A percentile compares a stretch with the other conserved stretches of the same genome.
phyloP scores from a whole-genome alignment of 1,284 basidiomycete genomes.

The Fomitopsis pinicola region DNA sequence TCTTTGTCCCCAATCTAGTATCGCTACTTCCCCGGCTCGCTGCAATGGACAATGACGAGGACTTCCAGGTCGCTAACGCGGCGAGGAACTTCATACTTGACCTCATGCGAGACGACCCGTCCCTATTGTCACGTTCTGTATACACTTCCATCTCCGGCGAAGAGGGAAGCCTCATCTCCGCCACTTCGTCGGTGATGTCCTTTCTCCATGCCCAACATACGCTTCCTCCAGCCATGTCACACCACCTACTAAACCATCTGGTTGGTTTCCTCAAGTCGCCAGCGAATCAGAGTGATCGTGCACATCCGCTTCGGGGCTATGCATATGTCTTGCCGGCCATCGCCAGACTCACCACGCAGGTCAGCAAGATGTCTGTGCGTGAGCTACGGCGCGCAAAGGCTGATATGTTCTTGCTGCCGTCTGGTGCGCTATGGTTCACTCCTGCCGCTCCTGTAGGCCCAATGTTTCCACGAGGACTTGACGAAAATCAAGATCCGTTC shows the following conservation, averaged over 20 bases:
- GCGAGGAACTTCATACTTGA: slow-evolving; percentile 60
- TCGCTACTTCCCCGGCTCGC: slow-evolving; percentile 50
- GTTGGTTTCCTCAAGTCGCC: slow-evolving; percentile 64
- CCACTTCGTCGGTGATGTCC: slow-evolving; percentile 46
- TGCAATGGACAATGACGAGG: slow-evolving; percentile 46
- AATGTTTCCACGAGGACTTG: slow-evolving; percentile 53
- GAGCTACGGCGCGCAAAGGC: slow-evolving; percentile 75
- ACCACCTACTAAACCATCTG: slow-evolving; percentile 66
- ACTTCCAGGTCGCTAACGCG: slow-evolving; percentile 50
- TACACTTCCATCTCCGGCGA: slow-evolving; percentile 57
- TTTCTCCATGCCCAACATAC: slow-evolving; percentile 50
- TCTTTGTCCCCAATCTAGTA: slow-evolving; percentile 61
- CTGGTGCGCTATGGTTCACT: slow-evolving; percentile 64
- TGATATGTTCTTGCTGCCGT: slow-evolving; percentile 67
- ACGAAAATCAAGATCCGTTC: slow-evolving; percentile 38
- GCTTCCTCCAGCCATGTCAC: slow-evolving; percentile 63
- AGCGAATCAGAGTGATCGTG: slow-evolving; percentile 41
- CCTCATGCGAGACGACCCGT: slow-evolving; percentile 73
- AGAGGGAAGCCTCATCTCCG: slow-evolving; percentile 38
- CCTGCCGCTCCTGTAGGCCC: slow-evolving; percentile 44
- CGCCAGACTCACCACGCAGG: slow-evolving; percentile 54
- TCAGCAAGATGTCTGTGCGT: slow-evolving; percentile 68
- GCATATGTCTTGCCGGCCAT: slow-evolving; percentile 54
- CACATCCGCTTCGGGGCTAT: slow-evolving; percentile 47
- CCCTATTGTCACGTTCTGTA: slow-evolving; percentile 57